Base-by-base conservation (phyloP, 2,329 filamentous ascomycete genomes). In the Alternaria brassicicola region DNA sequence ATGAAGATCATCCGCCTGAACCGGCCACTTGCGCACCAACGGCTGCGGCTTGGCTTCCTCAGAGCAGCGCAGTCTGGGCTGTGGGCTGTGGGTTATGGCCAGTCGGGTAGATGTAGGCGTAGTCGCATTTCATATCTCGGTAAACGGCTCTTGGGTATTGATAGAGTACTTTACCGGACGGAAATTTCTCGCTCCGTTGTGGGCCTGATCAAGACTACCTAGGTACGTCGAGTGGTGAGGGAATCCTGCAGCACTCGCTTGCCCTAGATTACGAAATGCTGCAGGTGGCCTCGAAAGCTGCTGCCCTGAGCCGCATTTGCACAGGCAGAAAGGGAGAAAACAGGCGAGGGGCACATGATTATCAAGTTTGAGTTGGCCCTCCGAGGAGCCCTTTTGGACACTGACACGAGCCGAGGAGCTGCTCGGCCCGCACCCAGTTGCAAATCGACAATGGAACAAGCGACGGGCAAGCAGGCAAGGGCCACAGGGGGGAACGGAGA, bases 401-500 rank as follows among this genome's bases (percentile, higher is more conserved):
- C 57, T 60, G 48, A 49, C 62, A 64, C 48, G 64, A 61, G 65
- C 61, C 65, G 63, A 64, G 67, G 66, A 65, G 61, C 65, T 68
- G 57, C 65, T 71, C 72, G 73, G 71, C 52, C 72, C 73, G 72
- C 61, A 71, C 72, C 72, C 73, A 75, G 70, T 71, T 68, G 71
- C 67, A 73, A 68, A 74, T 75, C 72, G 68, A 73, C 64, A 62
- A 70, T 62, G 66, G 66, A 49, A 65, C 63, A 51, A 55, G 46
- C 57, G 43, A 57, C 52, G 53, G 62, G 51, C 63, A 54, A 59
- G 61, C 57, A 58, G 65, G 62, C 65, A 62, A 62, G 55, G 59
- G 56, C 58, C 61, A 46, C 46, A 55, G 56, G 57, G 55, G 55
- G 55, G 53, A 55, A 48, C 52, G 52, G 61, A 57, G 55, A 64